These are phyloP conservation scores for Artomyces pyxidatus DNA, from an alignment of 768 basidiomycete genomes.

Conservation along the genomic window DNA sequence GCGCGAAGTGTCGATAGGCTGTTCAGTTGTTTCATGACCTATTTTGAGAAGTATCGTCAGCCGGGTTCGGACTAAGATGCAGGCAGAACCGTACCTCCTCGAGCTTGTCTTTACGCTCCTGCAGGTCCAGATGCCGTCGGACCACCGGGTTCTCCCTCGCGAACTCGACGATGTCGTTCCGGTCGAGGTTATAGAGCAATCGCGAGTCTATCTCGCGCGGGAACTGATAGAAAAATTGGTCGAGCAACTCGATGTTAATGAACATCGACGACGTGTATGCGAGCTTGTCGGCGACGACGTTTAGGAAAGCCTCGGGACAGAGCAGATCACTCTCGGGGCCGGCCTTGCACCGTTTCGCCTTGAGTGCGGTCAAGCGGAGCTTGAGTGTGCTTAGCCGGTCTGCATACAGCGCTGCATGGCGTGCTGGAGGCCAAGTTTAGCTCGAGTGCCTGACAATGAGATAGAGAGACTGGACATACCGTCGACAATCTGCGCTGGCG, in stretches of 20 bases:
- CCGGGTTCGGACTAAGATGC: background rate
- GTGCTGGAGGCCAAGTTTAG: slow-evolving; percentile 44
- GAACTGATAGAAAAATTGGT: slow-evolving; percentile 99
- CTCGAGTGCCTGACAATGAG: background rate
- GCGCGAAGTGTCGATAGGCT: slow-evolving; percentile 82
- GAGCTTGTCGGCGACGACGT: slow-evolving; percentile 94
- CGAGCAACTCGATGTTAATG: slow-evolving; percentile 95
- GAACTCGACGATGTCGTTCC: slow-evolving; percentile 82
- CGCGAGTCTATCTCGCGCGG: slow-evolving; percentile 96
- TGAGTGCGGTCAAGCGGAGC: slow-evolving; percentile 77
- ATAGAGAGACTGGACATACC: slow-evolving; percentile 41
- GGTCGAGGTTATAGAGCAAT: slow-evolving; percentile 87
- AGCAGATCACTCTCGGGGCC: slow-evolving; percentile 85
- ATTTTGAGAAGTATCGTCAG: slow-evolving; percentile 6
- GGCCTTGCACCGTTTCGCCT: slow-evolving; percentile 78
- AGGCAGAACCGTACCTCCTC: slow-evolving; percentile 57
- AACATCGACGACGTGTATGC: slow-evolving; percentile 96
- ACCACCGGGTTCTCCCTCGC: slow-evolving; percentile 94
- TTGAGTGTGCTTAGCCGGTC: slow-evolving; percentile 80
- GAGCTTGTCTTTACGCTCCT: slow-evolving; percentile 95
- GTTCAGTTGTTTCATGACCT: slow-evolving; percentile 96
- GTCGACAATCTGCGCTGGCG: slow-evolving; percentile 85
- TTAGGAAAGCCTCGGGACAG: slow-evolving; percentile 95
- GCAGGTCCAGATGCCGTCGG: slow-evolving; percentile 80
- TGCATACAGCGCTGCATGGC: slow-evolving; percentile 83